phyloP scores from a whole-genome alignment of 2,329 filamentous ascomycete genomes.

The Neurospora sp. region DNA sequence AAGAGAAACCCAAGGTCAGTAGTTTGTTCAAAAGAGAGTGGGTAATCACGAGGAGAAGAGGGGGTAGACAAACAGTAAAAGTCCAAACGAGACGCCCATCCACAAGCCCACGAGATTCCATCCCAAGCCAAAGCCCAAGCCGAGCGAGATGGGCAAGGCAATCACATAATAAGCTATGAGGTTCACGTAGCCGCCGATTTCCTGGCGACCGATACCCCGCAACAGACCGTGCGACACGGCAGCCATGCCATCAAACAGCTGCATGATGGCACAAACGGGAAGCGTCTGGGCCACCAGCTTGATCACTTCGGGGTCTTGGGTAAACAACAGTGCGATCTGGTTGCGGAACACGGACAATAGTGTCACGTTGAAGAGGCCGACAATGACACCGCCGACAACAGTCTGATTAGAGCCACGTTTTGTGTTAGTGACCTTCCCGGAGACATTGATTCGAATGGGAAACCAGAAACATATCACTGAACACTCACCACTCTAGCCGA shows the following conservation, averaged over 20 bases:
- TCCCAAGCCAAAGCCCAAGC: constrained; percentile 61
- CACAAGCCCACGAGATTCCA: constrained; percentile 78
- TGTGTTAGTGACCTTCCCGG: not conserved
- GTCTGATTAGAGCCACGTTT: constrained; percentile 25
- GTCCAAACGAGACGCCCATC: constrained; percentile 65
- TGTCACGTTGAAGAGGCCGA: constrained; percentile 72
- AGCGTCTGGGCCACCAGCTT: constrained; percentile 58
- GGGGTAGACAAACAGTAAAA: constrained; percentile 42
- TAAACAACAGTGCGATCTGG: constrained; percentile 69
- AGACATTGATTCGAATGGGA: not conserved
- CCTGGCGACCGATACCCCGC: constrained; percentile 77
- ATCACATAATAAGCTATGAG: constrained; percentile 78
- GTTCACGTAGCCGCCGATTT: constrained; percentile 83
- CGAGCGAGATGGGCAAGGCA: constrained; percentile 75
- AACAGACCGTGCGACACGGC: constrained; percentile 76
- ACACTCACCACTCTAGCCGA: constrained; percentile 63
- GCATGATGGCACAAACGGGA: constrained; percentile 77
- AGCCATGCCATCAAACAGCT: constrained; percentile 76
- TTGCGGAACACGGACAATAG: constrained; percentile 59
- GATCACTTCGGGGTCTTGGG: constrained; percentile 61
- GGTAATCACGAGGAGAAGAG: not conserved
- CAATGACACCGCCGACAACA: constrained; percentile 52
- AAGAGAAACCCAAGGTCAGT: constrained; percentile 5
- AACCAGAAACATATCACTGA: not conserved
- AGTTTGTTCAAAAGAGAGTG: not conserved